Conservation (phyloP, 2,329 filamentous ascomycete species). For the Nothophoma quercina region DNA sequence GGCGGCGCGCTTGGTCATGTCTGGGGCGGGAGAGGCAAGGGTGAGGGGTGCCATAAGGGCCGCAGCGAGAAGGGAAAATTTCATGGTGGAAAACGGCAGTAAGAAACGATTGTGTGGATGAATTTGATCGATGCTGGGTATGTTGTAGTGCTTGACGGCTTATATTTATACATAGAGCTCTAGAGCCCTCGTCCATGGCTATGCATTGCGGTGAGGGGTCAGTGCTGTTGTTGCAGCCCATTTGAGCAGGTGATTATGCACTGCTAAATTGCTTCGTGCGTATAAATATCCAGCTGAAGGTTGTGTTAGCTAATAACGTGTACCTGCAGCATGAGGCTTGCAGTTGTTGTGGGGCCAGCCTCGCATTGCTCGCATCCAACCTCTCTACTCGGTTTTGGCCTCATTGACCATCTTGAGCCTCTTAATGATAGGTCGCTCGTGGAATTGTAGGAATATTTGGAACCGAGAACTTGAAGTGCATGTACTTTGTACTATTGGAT, state of each 20-base stretch:
- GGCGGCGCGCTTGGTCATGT: neutral
- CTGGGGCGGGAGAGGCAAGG: neutral
- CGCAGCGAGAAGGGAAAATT: neutral
- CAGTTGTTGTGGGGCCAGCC: neutral
- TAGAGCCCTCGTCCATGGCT: neutral
- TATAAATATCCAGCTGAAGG: no score
- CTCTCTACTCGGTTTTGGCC: slow-evolving; percentile 3
- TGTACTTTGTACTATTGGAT: neutral
- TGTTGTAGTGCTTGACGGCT: neutral
- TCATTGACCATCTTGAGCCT: slow-evolving; percentile 13
- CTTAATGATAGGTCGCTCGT: no score
- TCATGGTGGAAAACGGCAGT: neutral
- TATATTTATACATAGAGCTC: neutral
- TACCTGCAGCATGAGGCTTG: neutral
- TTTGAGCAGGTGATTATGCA: neutral
- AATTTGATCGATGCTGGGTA: neutral
- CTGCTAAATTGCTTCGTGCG: neutral
- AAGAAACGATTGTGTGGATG: no score
- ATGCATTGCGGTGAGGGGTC: neutral
- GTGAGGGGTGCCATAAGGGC: neutral
- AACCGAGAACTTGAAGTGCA: no score
- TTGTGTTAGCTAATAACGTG: neutral
- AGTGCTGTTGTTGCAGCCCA: neutral
- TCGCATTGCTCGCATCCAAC: neutral
- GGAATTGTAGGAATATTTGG: no score